Base-by-base conservation (phyloP, 179 eudicot species). In the Beta corolliflora region DNA sequence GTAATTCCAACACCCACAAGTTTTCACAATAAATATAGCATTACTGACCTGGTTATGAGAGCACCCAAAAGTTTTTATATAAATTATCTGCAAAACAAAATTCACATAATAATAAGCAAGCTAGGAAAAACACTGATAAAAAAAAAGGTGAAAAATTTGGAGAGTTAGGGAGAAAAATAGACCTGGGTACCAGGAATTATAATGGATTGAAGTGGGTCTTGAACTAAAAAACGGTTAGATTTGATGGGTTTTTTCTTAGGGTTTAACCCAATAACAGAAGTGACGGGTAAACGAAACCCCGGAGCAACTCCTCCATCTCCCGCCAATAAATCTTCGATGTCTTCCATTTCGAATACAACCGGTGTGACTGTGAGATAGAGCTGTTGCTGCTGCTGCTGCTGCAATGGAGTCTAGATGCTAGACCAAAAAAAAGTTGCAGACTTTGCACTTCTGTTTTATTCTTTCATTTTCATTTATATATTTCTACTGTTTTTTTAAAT, bases 101-200 rank as follows among this genome's bases (percentile, higher is more conserved):
- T 55, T 60, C 19, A 68, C 73, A 77, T 60, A 31, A 55, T 36
- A 58, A 63, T 48, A 7, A 73, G 48, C 29, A n/a, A 25, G 60
- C 10, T 29, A 31, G 4, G 16, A 29, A 56, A 53, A 8, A 31
- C 11, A 77, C 31, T 18, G 44, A 75, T 19, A n/a, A 10, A 76
- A 45, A 46, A 80, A 9, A 16, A 60, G 36, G 13, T 15, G 19
- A 19, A 25, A 54, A 16, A 13, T 68, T 56, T n/a, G 15, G 45
- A 45, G 1, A 1, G 46, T 9, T 63, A 36, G n/a, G 61, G 45
- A 70, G 25, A 71, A 74, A 60, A 41, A 48, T 29, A 58, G 14
- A 92, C 99, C 98, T 95, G 95, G 67, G 99, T 94, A 79, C 99
- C 99, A n/a, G 99, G 99, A 81, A 95, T 90, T 80, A 86, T 89